phyloP scores from a whole-genome alignment of 2,329 filamentous ascomycete species.

The Phoma sp. region DNA sequence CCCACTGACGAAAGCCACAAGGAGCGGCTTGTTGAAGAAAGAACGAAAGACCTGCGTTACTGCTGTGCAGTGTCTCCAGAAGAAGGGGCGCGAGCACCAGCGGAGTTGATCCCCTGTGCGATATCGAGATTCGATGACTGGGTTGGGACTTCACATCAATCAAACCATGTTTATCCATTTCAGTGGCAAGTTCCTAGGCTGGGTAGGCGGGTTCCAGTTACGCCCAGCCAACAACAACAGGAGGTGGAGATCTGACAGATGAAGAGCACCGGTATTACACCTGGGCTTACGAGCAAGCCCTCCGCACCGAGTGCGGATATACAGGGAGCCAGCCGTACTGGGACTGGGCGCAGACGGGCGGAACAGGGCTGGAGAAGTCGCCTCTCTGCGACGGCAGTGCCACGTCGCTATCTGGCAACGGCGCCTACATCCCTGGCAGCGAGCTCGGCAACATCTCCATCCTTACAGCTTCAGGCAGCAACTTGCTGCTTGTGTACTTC shows the following conservation, averaged over 20 bases:
- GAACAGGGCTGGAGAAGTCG: constrained; percentile 41
- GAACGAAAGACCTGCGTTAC: not conserved
- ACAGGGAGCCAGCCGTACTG: constrained; percentile 51
- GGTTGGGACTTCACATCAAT: constrained; percentile 25
- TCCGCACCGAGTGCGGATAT: constrained; percentile 49
- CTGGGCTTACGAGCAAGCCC: constrained; percentile 44
- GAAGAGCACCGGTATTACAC: constrained; percentile 43
- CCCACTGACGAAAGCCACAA: no score
- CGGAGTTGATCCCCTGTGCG: constrained; percentile 34
- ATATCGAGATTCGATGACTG: constrained; percentile 26
- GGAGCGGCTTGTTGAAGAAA: not conserved
- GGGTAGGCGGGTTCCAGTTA: constrained; percentile 3
- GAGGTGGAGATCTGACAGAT: not conserved
- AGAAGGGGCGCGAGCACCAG: constrained; percentile 33
- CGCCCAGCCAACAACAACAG: not conserved
- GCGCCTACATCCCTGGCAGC: constrained; percentile 21
- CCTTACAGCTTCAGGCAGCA: not conserved
- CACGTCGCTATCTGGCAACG: constrained; percentile 44
- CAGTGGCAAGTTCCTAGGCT: constrained; percentile 12
- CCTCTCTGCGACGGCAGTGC: constrained; percentile 30
- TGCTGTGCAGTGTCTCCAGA: not conserved
- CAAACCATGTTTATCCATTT: constrained; percentile 1
- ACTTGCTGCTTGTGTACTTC: constrained; percentile 15
- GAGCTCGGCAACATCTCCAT: constrained; percentile 7
- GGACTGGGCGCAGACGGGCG: constrained; percentile 52